Conservation (phyloP, 2,329 filamentous ascomycete species). For the Hypomyces perniciosus region DNA sequence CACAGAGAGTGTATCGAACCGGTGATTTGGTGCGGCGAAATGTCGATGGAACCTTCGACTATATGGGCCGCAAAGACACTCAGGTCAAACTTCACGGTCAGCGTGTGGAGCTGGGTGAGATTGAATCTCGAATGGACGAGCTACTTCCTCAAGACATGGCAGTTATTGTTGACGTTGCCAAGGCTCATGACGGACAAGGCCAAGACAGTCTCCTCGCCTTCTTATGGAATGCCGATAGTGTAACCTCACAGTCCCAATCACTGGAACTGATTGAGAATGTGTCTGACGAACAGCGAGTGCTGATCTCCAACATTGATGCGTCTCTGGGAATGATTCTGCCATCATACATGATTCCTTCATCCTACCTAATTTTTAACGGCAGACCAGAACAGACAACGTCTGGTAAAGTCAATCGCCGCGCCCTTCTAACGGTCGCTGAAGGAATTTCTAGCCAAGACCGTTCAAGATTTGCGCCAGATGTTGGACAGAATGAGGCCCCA, state of each 20-base stretch:
- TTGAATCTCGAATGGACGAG: conserved; percentile 3
- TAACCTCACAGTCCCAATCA: too few relatives aligned
- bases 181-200: background rate
- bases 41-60: conserved; percentile 1
- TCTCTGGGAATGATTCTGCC: too few relatives aligned
- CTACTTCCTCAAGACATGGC: background rate
- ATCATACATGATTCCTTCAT: too few relatives aligned
- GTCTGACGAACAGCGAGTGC: background rate
- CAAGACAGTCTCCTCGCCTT: background rate
- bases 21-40: conserved; percentile 4
- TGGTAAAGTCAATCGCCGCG: too few relatives aligned
- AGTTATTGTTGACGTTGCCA: conserved; percentile 4
- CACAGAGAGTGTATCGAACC: background rate
- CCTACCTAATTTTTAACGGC: too few relatives aligned
- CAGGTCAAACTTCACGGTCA: conserved; percentile 6
- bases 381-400: too few relatives aligned
- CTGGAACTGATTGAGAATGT: background rate
- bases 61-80: conserved; percentile 3
- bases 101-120: conserved; percentile 6
- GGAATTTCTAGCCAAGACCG: background rate
- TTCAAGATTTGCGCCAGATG: background rate
- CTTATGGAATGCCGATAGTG: background rate
- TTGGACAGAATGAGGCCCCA: background rate
- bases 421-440: background rate
- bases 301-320: too few relatives aligned